Conservation (phyloP, 305 asterid species). For the Solanum chacoense region DNA sequence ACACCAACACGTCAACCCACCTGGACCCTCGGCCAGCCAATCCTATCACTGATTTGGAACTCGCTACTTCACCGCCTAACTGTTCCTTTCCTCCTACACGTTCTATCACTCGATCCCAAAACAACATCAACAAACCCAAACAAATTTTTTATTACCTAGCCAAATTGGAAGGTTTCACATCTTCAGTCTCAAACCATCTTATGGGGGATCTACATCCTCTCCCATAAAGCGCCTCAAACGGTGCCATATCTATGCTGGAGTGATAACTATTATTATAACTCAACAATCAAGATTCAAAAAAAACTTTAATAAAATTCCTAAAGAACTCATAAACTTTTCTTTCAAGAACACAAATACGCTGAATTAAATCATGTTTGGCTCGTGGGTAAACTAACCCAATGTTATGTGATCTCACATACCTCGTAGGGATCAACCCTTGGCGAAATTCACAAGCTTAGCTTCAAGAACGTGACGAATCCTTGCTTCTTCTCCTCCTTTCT, state of each 20-base stretch:
- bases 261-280: not conserved
- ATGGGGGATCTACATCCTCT: not conserved
- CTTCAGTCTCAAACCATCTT: not conserved
- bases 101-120: not conserved
- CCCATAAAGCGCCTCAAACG: not conserved
- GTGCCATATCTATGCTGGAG: not conserved
- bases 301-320: not conserved
- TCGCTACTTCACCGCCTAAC: not conserved
- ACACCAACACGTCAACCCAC: not conserved
- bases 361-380: too few relatives aligned
- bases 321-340: too few relatives aligned
- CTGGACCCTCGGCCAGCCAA: not conserved
- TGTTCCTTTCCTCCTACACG: not conserved
- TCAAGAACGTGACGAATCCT: not conserved
- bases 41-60: not conserved
- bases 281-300: not conserved
- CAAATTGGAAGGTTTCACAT: not conserved
- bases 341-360: not conserved
- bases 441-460: not conserved
- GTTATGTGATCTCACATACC: not conserved
- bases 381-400: not conserved
- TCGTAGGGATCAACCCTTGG: not conserved
- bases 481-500: not conserved
- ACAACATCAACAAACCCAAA: not conserved
- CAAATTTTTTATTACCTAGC: not conserved